Evolutionary conservation across 2,329 filamentous ascomycete species (phyloP).

Genomic region (Colletotrichum musicola): DNA sequence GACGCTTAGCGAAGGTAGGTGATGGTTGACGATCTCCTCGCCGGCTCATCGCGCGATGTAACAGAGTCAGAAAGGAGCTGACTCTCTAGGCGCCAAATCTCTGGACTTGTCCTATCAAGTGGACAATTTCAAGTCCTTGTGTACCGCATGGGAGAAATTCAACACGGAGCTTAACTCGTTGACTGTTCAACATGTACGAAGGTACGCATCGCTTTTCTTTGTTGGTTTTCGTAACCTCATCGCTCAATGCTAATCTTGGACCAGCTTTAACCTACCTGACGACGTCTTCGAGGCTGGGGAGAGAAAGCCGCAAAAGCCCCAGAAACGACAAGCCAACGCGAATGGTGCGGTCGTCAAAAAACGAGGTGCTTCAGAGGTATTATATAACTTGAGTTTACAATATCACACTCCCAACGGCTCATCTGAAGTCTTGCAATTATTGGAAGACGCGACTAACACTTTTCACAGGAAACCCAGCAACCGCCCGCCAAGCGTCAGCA

Average conservation of each 20-base stretch:
- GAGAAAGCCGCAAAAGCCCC: constrained; percentile 71
- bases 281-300: constrained; percentile 91
- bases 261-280: constrained; percentile 86
- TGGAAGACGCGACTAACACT: constrained; percentile 50
- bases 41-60: background rate
- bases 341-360: constrained; percentile 60
- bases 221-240: background rate
- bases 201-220: constrained; percentile 67
- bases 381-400: constrained; percentile 14
- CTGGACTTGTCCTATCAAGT: constrained; percentile 87
- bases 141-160: constrained; percentile 81
- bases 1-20: constrained; percentile 79
- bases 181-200: constrained; percentile 85
- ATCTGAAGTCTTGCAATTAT: constrained; percentile 51
- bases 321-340: constrained; percentile 46
- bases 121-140: constrained; percentile 86
- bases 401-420: background rate
- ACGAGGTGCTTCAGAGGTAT: constrained; percentile 62
- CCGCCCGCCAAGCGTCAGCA: constrained; percentile 56
- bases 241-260: constrained; percentile 9
- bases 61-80: constrained; percentile 41
- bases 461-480: constrained; percentile 51
- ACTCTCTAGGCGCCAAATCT: constrained; percentile 71
- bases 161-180: constrained; percentile 81
- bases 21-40: background rate